Percentiles rank a stretch among this genome's conserved stretches.
Evolutionary conservation across 176 grass and related monocot species (phyloP).

Genomic region (Triticum timopheevii): DNA sequence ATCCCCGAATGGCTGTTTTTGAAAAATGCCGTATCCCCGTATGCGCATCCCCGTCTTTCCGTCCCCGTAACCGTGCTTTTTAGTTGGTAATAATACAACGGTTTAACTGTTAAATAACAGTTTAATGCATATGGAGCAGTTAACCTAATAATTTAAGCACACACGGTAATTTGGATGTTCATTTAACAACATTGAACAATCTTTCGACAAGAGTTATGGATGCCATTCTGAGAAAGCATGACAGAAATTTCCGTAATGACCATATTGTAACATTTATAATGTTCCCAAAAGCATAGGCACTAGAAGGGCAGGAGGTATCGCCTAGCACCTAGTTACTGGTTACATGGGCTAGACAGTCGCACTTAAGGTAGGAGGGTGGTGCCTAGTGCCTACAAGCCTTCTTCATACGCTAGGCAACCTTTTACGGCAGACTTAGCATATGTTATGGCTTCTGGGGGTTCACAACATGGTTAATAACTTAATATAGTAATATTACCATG

Average conservation of each 20-base stretch:
- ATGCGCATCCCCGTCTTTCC: too few relatives aligned
- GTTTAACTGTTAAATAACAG: not conserved
- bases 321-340: not conserved
- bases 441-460: not conserved
- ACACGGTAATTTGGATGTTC: not conserved
- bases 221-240: not conserved
- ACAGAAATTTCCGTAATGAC: not conserved
- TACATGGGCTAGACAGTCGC: not conserved
- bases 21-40: too few relatives aligned
- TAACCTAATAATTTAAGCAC: slow-evolving; percentile 12
- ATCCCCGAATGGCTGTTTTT: too few relatives aligned
- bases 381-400: not conserved
- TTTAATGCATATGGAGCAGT: not conserved
- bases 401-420: not conserved
- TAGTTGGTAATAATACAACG: not conserved
- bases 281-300: not conserved
- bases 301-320: not conserved
- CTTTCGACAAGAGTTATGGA: not conserved
- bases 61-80: too few relatives aligned
- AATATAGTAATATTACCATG: not conserved
- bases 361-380: not conserved
- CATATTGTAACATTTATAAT: not conserved
- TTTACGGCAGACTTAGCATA: not conserved
- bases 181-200: not conserved
- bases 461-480: not conserved